Evolutionary conservation across 306 rosid species (phyloP).

Genomic region (Crotalaria pallida): DNA sequence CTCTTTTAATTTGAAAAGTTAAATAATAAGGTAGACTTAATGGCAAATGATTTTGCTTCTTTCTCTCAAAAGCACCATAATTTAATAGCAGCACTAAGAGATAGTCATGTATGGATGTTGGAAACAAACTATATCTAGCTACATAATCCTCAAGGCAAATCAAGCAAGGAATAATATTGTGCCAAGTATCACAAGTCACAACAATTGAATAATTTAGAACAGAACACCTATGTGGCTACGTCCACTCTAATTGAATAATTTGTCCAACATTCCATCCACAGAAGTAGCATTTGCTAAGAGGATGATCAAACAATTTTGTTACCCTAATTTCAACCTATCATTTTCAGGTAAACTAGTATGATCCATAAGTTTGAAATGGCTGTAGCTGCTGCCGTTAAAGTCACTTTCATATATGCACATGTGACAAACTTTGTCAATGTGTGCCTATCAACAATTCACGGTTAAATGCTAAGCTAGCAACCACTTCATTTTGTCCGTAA

Average conservation of each 20-base stretch:
- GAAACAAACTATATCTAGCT: conserved; percentile 11
- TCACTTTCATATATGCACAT: conserved; percentile 23
- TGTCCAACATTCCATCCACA: background rate
- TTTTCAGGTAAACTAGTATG: background rate
- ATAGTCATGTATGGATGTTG: background rate
- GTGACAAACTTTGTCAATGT: background rate
- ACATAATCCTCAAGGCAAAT: background rate
- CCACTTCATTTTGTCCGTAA: background rate
- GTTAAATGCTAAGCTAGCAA: conserved; percentile 4
- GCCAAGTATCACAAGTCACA: background rate
- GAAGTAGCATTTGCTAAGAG: background rate
- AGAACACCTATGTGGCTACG: no score
- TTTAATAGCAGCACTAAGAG: conserved; percentile 22
- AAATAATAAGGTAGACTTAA: conserved; percentile 3
- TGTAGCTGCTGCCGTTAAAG: conserved; percentile 16
- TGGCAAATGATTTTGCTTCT: conserved; percentile 13
- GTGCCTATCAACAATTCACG: conserved; percentile 17
- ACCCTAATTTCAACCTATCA: background rate
- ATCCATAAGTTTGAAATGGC: conserved; percentile 5
- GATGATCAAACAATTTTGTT: background rate
- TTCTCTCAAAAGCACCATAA: conserved; percentile 19
- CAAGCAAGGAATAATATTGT: background rate
- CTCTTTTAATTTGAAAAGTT: conserved; percentile 15
- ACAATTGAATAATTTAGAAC: no score
- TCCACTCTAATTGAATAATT: background rate